phyloP scores from a whole-genome alignment of 1,139 yeast species.

The Dujonia santamariae region DNA sequence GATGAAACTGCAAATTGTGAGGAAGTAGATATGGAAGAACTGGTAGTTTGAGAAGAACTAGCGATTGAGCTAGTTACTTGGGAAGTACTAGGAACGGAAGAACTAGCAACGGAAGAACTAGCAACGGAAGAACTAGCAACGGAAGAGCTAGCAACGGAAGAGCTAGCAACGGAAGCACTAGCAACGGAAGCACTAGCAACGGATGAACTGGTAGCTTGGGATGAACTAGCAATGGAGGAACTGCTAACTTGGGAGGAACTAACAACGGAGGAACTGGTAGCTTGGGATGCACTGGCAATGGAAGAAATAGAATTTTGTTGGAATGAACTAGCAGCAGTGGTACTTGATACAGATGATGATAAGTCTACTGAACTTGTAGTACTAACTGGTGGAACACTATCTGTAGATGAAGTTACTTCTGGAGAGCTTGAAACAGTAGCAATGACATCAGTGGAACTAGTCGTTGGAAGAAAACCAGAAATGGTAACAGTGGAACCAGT shows the following conservation, averaged over 20 bases:
- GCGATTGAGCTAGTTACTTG: conserved; percentile 5
- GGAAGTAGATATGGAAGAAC: not conserved
- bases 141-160: conserved; percentile 7
- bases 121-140: conserved; percentile 4
- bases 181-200: conserved; percentile 6
- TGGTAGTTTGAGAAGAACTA: not conserved
- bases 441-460: not conserved
- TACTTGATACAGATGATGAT: too few relatives aligned
- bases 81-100: conserved; percentile 4
- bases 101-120: conserved; percentile 7
- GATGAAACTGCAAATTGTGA: not conserved
- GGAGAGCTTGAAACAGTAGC: conserved; percentile 5
- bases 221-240: too few relatives aligned
- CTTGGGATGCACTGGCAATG: too few relatives aligned
- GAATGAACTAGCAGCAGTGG: too few relatives aligned
- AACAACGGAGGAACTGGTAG: too few relatives aligned
- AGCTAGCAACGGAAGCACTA: conserved; percentile 1
- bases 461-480: conserved; percentile 1
- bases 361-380: too few relatives aligned
- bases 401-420: not conserved
- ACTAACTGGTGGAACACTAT: too few relatives aligned
- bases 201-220: too few relatives aligned
- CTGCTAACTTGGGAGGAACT: too few relatives aligned
- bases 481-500: conserved; percentile 14
- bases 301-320: too few relatives aligned